Base-by-base conservation (phyloP, 192 early-diverging fungal species). In the Coemansia sp. region DNA sequence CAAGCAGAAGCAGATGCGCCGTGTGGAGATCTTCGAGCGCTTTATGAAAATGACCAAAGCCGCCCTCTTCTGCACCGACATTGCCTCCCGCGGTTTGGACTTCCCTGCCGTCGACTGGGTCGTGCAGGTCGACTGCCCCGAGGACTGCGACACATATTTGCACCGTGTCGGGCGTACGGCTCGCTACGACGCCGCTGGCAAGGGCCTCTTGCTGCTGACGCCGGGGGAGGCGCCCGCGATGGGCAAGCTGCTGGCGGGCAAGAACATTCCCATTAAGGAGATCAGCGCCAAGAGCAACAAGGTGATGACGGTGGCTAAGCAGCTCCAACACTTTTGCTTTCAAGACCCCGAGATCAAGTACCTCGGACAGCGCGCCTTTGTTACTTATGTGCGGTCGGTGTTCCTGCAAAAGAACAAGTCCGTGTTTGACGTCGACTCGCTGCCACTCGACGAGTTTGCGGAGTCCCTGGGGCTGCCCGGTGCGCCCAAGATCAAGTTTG, bases 31-130 rank as follows among this genome's bases (percentile, higher is more conserved):
- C 48, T 99, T 97, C 73, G 91, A 94, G 62, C 86, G 91, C 59
- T 99, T 98, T 69, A 91, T 87, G 21, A 79, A 86, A 11, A 92
- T 89, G 70, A 89, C 88, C 64, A 83, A 86, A 37, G 90, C 92
- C 6, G 91, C 88, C 40, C 66, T 99, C 40, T 94, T 99, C 74
- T 92, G 93, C 51, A 99, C 97, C 0, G 97, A 99, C 74, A 88
- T 99, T 73, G 94, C 97, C 13, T 92, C 97, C 4, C 93, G 95
- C 68, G 98, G 98, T 29, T 84, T 99, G 39, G 98, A 99, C 80
- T 97, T 99, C 70, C 96, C 98, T 0, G 91, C 94, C 13, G 96
- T 99, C 5, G 94, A 99, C 77, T 99, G 98, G 98, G 98, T 99
- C 35, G 87, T 99, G 44, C 98, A 99, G 66, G 70, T 97, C 53